Evolutionary conservation across 2,329 filamentous ascomycete genomes (phyloP).

Genomic region (Colletotrichum phormii): DNA sequence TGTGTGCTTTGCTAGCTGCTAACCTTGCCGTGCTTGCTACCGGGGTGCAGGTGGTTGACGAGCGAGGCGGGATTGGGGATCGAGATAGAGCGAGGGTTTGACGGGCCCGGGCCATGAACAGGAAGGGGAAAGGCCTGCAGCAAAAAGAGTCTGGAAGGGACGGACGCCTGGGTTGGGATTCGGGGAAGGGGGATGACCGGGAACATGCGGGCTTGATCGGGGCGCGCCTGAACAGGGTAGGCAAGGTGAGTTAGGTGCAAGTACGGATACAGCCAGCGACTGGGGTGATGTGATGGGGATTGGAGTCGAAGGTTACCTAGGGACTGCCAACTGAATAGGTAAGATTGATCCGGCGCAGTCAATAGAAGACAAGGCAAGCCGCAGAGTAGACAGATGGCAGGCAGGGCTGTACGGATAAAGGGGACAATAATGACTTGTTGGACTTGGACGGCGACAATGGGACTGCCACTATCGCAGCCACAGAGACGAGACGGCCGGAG

Average conservation of each 20-base stretch:
- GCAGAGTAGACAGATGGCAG: too few relatives aligned
- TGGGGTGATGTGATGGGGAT: not conserved
- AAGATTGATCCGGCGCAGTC: too few relatives aligned
- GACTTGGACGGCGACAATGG: not conserved
- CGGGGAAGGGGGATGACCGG: slow-evolving; percentile 1
- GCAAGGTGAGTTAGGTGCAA: not conserved
- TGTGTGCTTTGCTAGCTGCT: not conserved
- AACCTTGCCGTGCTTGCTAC: not conserved
- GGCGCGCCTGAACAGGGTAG: slow-evolving; percentile 6
- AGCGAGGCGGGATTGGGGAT: not conserved
- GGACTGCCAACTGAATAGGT: not conserved
- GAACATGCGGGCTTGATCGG: slow-evolving; percentile 16
- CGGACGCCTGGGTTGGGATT: not conserved
- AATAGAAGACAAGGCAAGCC: too few relatives aligned
- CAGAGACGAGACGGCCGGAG: not conserved
- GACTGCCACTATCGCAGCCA: not conserved
- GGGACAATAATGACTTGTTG: too few relatives aligned
- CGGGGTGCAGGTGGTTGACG: not conserved
- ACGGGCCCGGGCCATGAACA: slow-evolving; percentile 3
- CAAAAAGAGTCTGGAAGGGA: not conserved
- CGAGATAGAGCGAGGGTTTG: slow-evolving; percentile 2
- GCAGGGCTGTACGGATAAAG: too few relatives aligned
- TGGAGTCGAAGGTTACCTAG: not conserved
- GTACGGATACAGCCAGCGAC: slow-evolving; percentile 4
- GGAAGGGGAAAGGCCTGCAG: slow-evolving; percentile 25